phyloP scores from a whole-genome alignment of 495 filamentous ascomycete genomes.

The Extremus antarcticus region DNA sequence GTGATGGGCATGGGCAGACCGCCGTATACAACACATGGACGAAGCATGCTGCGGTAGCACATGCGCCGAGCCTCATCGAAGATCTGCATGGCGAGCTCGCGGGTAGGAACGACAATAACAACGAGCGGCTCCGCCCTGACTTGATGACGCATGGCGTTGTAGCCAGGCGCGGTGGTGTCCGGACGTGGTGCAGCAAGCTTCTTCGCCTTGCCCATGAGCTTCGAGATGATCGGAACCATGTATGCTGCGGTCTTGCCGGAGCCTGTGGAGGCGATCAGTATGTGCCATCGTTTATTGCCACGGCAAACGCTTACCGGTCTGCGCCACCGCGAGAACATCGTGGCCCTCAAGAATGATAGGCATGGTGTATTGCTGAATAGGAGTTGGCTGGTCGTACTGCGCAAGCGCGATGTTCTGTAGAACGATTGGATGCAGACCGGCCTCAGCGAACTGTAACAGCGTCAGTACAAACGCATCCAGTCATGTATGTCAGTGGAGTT shows the following conservation, averaged over 20 bases:
- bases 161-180: slow-evolving; percentile 32
- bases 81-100: slow-evolving; percentile 86
- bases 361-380: slow-evolving; percentile 74
- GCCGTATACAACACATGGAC: slow-evolving; percentile 84
- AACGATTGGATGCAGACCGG: slow-evolving; percentile 79
- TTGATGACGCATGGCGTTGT: slow-evolving; percentile 32
- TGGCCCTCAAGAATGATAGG: slow-evolving; percentile 60
- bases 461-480: not conserved
- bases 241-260: slow-evolving; percentile 95
- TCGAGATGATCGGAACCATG: slow-evolving; percentile 76
- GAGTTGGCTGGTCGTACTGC: slow-evolving; percentile 58
- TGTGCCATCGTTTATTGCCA: no score
- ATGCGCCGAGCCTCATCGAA: slow-evolving; percentile 86
- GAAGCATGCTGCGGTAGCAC: slow-evolving; percentile 88
- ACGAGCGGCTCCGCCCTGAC: slow-evolving; percentile 75
- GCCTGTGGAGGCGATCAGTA: slow-evolving; percentile 43
- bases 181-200: slow-evolving; percentile 70
- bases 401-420: slow-evolving; percentile 62
- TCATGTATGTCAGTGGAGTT: no score
- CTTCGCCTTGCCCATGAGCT: slow-evolving; percentile 88
- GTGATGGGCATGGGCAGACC: slow-evolving; percentile 61
- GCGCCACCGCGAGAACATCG: slow-evolving; percentile 79
- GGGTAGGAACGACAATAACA: slow-evolving; percentile 71
- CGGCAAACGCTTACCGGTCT: slow-evolving; percentile 59
- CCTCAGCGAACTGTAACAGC: slow-evolving; percentile 49